A percentile compares a stretch with the other conserved stretches of the same genome.
phyloP scores from a whole-genome alignment of 1,284 basidiomycete genomes.

The Puccinia triticina region DNA sequence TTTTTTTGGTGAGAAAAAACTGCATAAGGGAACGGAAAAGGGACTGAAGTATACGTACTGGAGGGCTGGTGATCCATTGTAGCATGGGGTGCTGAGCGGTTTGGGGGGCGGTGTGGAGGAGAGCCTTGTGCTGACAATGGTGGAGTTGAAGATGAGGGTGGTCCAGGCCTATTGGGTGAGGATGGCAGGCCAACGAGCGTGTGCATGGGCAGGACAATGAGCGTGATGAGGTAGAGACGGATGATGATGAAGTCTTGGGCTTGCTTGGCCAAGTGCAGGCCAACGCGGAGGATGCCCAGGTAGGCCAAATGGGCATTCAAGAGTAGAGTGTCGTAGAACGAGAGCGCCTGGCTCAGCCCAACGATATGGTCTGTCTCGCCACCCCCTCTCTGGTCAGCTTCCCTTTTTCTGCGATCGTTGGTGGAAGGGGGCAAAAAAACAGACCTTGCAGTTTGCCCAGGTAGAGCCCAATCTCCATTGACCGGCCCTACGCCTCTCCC shows the following conservation, averaged over 20 bases:
- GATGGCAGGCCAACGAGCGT: slow-evolving; percentile 28
- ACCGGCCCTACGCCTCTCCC: not conserved
- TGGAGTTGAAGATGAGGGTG: too few species aligned
- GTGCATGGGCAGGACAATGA: slow-evolving; percentile 29
- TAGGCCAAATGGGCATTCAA: slow-evolving; percentile 85
- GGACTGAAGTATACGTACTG: too few species aligned
- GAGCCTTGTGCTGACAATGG: too few species aligned
- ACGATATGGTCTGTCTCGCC: slow-evolving; percentile 74
- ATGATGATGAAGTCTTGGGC: slow-evolving; percentile 39
- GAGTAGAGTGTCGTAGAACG: slow-evolving; percentile 85
- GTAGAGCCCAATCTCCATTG: slow-evolving; percentile 66
- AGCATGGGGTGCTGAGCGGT: too few species aligned
- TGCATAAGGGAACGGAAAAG: too few species aligned
- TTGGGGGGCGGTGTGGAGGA: too few species aligned
- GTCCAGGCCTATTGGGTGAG: too few species aligned
- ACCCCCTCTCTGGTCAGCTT: too few species aligned
- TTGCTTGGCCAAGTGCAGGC: slow-evolving; percentile 61
- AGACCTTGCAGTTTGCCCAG: slow-evolving; percentile 79
- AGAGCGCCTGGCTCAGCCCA: slow-evolving; percentile 79
- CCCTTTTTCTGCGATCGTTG: not conserved
- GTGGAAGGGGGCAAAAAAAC: not conserved
- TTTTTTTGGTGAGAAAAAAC: too few species aligned
- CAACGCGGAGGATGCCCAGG: slow-evolving; percentile 73
- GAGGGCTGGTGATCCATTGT: too few species aligned
- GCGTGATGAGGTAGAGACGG: slow-evolving; percentile 24